Percentiles rank a stretch among this genome's conserved stretches.
phyloP scores from a whole-genome alignment of 164 flowering plant species.

The Echeveria elegans region DNA sequence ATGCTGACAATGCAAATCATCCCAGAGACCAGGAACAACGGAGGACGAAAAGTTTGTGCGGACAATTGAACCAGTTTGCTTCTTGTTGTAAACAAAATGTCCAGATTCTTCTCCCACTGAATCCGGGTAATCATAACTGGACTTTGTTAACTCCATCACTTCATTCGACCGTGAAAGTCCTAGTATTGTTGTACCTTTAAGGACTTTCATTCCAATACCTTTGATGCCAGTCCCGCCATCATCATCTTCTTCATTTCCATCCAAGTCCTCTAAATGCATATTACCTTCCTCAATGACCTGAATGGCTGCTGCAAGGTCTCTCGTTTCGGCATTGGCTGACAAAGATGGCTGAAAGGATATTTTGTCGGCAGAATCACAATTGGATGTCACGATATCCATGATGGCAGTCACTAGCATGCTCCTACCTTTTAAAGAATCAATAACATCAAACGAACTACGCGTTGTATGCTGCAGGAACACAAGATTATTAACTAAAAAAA shows the following conservation, averaged over 20 bases:
- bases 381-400: conserved; percentile 91
- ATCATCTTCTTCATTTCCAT: conserved; percentile 46
- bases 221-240: conserved; percentile 62
- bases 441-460: conserved; percentile 56
- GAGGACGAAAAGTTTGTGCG: conserved; percentile 35
- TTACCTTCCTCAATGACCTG: conserved; percentile 88
- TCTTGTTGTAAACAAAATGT: conserved; percentile 26
- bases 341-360: conserved; percentile 46
- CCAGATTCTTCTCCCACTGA: conserved; percentile 15
- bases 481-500: conserved; percentile 21
- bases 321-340: conserved; percentile 61
- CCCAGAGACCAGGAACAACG: conserved; percentile 94
- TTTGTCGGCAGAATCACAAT: conserved; percentile 53
- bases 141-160: conserved; percentile 21
- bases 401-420: conserved; percentile 98
- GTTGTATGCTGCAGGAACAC: conserved; percentile 50
- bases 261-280: conserved; percentile 60
- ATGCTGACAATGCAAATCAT: conserved; percentile 87
- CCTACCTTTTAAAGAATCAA: conserved; percentile 81
- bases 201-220: conserved; percentile 85
- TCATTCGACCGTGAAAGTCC: conserved; percentile 61
- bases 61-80: conserved; percentile 22
- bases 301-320: conserved; percentile 87
- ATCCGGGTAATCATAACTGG: conserved; percentile 18
- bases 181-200: conserved; percentile 72